Evolutionary conservation across 257 asterid species (phyloP).

Genomic region (Jacaranda copaia): DNA sequence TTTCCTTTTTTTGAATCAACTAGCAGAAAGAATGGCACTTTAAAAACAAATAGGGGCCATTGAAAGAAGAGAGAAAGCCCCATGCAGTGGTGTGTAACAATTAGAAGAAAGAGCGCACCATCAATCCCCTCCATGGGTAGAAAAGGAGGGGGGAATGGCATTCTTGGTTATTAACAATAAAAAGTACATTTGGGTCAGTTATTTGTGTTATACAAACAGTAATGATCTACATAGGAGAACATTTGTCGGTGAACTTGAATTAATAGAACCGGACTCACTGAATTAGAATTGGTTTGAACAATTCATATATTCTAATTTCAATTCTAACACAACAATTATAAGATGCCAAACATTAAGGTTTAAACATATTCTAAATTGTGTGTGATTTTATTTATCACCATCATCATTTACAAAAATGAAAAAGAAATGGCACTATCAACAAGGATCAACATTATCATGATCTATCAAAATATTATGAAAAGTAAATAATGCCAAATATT

Average conservation of each 20-base stretch:
- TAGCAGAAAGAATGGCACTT: too few species aligned
- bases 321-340: background rate
- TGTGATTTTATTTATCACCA: background rate
- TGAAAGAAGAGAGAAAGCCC: too few species aligned
- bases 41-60: too few species aligned
- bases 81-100: too few species aligned
- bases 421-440: background rate
- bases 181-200: too few species aligned
- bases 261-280: background rate
- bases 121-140: too few species aligned
- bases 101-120: too few species aligned
- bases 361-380: conserved; percentile 19
- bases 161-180: too few species aligned
- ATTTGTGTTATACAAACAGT: background rate
- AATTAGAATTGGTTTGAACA: background rate
- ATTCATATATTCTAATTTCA: background rate
- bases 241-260: background rate
- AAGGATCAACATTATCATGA: background rate
- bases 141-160: too few species aligned
- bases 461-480: background rate
- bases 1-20: too few species aligned
- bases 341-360: background rate
- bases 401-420: background rate
- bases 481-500: conserved; percentile 10
- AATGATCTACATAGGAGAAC: background rate